Percentiles rank a stretch among this genome's conserved stretches.
phyloP scores from a whole-genome alignment of 2,329 filamentous ascomycete species.

The Tolypocladium ophioglossoides region DNA sequence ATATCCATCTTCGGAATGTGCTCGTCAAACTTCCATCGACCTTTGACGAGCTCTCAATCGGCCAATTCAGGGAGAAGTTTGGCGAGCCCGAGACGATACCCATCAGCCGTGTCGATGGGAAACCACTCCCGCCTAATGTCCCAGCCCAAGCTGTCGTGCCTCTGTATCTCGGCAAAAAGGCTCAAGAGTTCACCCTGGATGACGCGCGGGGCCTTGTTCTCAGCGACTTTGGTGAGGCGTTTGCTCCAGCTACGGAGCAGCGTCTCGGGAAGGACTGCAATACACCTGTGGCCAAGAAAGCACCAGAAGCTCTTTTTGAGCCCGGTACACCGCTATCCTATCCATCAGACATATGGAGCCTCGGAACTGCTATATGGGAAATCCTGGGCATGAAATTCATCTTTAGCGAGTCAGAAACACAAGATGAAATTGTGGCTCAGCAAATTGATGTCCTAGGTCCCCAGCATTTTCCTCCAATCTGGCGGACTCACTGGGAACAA shows the following conservation, averaged over 20 bases:
- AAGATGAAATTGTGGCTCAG: slow-evolving; percentile 11
- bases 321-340: background rate
- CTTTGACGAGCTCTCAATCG: slow-evolving; percentile 15
- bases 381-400: slow-evolving; percentile 12
- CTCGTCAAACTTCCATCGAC: slow-evolving; percentile 4
- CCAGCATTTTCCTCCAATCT: slow-evolving; percentile 3
- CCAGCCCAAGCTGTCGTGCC: slow-evolving; percentile 14
- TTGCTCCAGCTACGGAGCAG: slow-evolving; percentile 10
- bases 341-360: slow-evolving; percentile 11
- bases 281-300: slow-evolving; percentile 4
- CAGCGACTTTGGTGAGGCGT: slow-evolving; percentile 23
- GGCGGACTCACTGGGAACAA: slow-evolving; percentile 5
- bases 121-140: slow-evolving; percentile 13
- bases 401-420: slow-evolving; percentile 8
- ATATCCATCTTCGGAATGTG: slow-evolving; percentile 17
- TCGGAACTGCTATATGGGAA: slow-evolving; percentile 11
- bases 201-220: slow-evolving; percentile 18
- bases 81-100: slow-evolving; percentile 16
- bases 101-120: slow-evolving; percentile 12
- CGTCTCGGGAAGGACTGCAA: slow-evolving; percentile 12
- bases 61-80: slow-evolving; percentile 19
- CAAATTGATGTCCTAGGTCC: slow-evolving; percentile 12
- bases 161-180: slow-evolving; percentile 15
- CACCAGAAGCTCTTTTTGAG: background rate
- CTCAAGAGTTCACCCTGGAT: slow-evolving; percentile 14